Conservation (phyloP, 306 rosid species). For the Vicia villosa region DNA sequence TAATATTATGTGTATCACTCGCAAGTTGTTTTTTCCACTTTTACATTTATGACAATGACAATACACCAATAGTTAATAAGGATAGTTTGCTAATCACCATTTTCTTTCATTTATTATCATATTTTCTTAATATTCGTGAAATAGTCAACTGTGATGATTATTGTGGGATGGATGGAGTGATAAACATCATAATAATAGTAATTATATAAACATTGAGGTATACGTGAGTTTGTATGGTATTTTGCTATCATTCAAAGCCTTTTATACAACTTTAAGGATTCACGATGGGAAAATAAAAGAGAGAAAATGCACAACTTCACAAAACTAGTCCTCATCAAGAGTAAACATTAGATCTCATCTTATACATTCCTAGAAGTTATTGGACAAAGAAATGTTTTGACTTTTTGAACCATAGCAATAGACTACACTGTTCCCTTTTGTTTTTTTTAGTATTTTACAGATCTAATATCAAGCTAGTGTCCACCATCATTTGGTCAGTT, state of each 20-base stretch:
- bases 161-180: neutral
- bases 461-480: constrained; percentile 13
- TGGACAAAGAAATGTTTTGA: neutral
- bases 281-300: neutral
- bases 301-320: neutral
- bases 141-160: too few species aligned
- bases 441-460: neutral
- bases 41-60: too few species aligned
- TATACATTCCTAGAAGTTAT: neutral
- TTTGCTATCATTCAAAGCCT: neutral
- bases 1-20: too few species aligned
- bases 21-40: too few species aligned
- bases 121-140: too few species aligned
- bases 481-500: constrained; percentile 8
- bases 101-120: too few species aligned
- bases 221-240: neutral
- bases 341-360: neutral
- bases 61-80: too few species aligned
- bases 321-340: neutral
- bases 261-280: neutral
- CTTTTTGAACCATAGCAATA: neutral
- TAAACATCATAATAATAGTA: neutral
- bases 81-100: too few species aligned
- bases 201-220: neutral
- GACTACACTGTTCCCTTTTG: neutral